Evolutionary conservation across 2,329 filamentous ascomycete genomes (phyloP).

Genomic region (Scytalidium sp.): DNA sequence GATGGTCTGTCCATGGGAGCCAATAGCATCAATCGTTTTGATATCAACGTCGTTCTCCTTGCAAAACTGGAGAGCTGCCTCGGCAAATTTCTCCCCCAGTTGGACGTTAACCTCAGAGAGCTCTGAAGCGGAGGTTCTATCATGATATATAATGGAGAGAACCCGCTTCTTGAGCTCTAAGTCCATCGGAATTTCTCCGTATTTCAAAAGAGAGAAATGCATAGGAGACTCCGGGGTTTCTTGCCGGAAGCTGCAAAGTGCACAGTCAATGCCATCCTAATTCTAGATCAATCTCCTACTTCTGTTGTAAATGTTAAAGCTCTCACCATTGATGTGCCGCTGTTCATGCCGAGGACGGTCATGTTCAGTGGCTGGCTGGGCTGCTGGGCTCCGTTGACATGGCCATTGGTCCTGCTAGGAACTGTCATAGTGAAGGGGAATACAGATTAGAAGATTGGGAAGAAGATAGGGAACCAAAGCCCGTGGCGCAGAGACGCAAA

Average conservation of each 20-base stretch:
- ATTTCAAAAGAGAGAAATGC: constrained; percentile 53
- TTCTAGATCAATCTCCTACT: background rate
- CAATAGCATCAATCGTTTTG: constrained; percentile 48
- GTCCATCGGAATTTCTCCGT: constrained; percentile 52
- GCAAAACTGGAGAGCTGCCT: constrained; percentile 48
- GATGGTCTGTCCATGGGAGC: constrained; percentile 57
- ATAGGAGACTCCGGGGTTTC: constrained; percentile 47
- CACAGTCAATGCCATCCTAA: constrained; percentile 53
- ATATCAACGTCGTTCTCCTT: constrained; percentile 38
- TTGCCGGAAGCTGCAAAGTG: constrained; percentile 54
- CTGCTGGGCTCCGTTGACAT: too few relatives aligned
- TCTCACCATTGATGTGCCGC: background rate
- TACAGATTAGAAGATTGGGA: too few relatives aligned
- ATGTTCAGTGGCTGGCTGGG: too few relatives aligned
- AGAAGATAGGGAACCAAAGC: too few relatives aligned
- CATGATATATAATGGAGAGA: constrained; percentile 54
- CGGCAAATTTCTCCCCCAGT: constrained; percentile 54
- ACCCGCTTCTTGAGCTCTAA: constrained; percentile 52
- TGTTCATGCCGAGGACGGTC: background rate
- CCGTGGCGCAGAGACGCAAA: too few relatives aligned
- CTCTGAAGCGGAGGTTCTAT: constrained; percentile 49
- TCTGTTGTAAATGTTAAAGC: background rate
- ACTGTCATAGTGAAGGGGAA: too few relatives aligned
- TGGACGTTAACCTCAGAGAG: constrained; percentile 55
- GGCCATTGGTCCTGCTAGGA: too few relatives aligned